Percentiles rank a stretch among this genome's conserved stretches.
Evolutionary conservation across 768 basidiomycete species (phyloP).

Genomic region (Rhizopogon sp.): DNA sequence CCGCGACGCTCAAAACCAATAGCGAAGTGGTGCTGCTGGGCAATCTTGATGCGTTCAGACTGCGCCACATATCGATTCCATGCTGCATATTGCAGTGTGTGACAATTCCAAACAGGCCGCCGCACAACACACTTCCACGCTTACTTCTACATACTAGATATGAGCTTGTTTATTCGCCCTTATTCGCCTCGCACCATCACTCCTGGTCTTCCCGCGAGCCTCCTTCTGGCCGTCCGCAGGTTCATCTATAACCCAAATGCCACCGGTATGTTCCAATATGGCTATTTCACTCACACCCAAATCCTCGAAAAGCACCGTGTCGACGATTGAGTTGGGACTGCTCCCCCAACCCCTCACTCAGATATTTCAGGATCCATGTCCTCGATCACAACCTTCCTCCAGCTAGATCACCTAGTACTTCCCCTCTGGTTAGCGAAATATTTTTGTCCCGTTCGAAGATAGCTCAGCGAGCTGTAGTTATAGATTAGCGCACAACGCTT

Average conservation of each 20-base stretch:
- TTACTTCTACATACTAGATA: conserved; percentile 2
- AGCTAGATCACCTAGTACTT: conserved; percentile 4
- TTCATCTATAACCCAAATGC: conserved; percentile 15
- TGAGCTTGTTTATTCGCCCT: conserved; percentile 5
- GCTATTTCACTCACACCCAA: conserved; percentile 10
- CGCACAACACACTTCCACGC: conserved; percentile 18
- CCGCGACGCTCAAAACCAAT: background rate
- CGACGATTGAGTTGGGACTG: conserved; percentile 15
- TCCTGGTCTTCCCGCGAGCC: conserved; percentile 22
- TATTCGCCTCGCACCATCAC: conserved; percentile 10
- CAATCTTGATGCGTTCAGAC: background rate
- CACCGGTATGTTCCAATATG: conserved; percentile 7
- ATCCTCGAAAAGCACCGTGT: conserved; percentile 28
- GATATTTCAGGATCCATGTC: conserved; percentile 23
- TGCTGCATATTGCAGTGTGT: conserved; percentile 10
- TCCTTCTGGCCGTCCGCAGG: conserved; percentile 25
- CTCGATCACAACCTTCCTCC: conserved; percentile 7
- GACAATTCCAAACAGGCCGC: conserved; percentile 19
- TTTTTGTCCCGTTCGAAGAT: conserved; percentile 16
- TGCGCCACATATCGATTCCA: conserved; percentile 7
- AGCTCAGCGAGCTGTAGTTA: background rate
- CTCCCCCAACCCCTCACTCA: conserved; percentile 6
- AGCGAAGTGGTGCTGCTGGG: background rate
- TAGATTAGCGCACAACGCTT: conserved; percentile 12
- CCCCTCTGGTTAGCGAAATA: conserved; percentile 12